Base-by-base conservation (phyloP, 441 rosid species). In the Biscutella laevigata region DNA sequence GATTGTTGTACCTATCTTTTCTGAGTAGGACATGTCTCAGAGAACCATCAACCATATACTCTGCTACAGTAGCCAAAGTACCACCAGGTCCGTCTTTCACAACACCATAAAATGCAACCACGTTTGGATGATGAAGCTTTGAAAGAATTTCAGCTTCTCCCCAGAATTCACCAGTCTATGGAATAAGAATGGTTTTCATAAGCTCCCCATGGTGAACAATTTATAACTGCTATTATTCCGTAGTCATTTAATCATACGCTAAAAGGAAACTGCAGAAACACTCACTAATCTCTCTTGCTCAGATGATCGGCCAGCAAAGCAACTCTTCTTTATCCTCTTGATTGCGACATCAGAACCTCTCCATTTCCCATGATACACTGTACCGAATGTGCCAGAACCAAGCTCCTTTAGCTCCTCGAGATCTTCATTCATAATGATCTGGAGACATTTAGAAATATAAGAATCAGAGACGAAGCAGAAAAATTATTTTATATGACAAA, bases 351-450 rank as follows among this genome's bases (percentile, higher is more conserved):
- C 89, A 4, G 83, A 45, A 32, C 86, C 89, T 72, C 83, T 82
- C 86, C 89, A 82, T 64, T 79, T 82, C 38, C 89, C 89, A 59
- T 79, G 89, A 54, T 82, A 82, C 24, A 82, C 83, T 37, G 89
- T 79, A 33, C 89, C 86, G 64, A 79, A 79, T 8, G 86, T 74
- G 62, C 89, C 89, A 62, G 85, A 74, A 47, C 86, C 89, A 51
- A 82, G 71, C 59, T 75, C 86, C 62, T 54, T 82, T 56, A 77
- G 73, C 70, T 82, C 89, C 76, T 79, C 89, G 29, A 82, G 80
- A 72, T 79, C 86, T 8, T 79, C 89, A 62, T 79, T 77, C 68
- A 66, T 77, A 63, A 82, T 82, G 51, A 72, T 52, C 85, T 82
- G 52, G 14, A 20, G 49, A 55, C 24, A 54, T 45, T 53, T 9